Evolutionary conservation across 2,329 filamentous ascomycete genomes (phyloP), one percentile per base, ranked within the genome.

Genomic region (Coleophoma cylindrospora): DNA sequence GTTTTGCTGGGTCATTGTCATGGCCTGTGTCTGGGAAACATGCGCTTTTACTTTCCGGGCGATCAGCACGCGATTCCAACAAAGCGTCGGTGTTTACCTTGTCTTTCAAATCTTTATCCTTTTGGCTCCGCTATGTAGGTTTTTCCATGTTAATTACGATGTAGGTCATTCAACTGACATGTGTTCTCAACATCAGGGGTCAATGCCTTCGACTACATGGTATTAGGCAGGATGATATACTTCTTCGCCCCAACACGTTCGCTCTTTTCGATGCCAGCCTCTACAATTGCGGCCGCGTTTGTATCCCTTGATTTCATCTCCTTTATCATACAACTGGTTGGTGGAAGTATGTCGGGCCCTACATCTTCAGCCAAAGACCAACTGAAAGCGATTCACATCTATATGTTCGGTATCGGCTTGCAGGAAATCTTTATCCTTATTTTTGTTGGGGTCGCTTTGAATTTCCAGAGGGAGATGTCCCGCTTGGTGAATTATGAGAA

Each of bases 1-100:
- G 32, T 74, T 70, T 52, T 66, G 60, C 49, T 71, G 66, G 68
- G 70, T 75, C 4, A 64, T 76, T 6, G 65, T 72, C 48, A 68
- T 74, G 61, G 72, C 66, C 10, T 57, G 57, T 2, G 41, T 61
- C 2, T 75, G 71, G 70, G 71, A 76, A 54, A 56, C 64, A 14
- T 54, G 59, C 1, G 64, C 67, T 7, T 75, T 63, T 53, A 53
- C 69, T 10, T 57, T 69, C 27, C 71, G 72, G 34, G 59, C 68
- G 2, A 55, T 74, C 3, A 67, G 66, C 13, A 68, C 73, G 2
- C 62, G 64, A 21, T 48, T 75, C 36, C 71, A 72, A 47, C 62
- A 69, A 43, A 66, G 57, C 7, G 49, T 54, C 0, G 55, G 52
- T 1, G 62, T 65, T 34, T 59, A 64, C 4, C 67, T 66, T 2